Evolutionary conservation across 345 rosid species (phyloP).

Genomic region (Mangifera indica): DNA sequence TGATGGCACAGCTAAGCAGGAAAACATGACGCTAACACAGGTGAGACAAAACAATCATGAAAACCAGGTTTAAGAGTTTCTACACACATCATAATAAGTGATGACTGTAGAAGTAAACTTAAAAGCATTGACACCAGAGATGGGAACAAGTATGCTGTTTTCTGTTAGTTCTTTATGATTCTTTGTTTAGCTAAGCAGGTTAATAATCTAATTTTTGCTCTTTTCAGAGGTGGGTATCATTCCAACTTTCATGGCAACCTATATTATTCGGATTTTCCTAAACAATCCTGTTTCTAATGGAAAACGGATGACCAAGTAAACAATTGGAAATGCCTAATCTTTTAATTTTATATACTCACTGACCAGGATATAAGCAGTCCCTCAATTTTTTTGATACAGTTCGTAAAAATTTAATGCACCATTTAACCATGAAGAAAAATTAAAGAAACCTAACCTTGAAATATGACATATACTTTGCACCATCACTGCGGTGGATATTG

Average conservation of each 20-base stretch:
- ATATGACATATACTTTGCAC: conserved; percentile 87
- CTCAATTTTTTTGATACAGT: conserved; percentile 8
- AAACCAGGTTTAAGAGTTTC: not conserved
- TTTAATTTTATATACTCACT: conserved; percentile 8
- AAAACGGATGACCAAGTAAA: no score
- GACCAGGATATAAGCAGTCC: conserved; percentile 8
- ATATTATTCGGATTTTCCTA: not conserved
- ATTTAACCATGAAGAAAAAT: not conserved
- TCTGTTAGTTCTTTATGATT: no score
- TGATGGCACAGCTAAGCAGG: conserved; percentile 3
- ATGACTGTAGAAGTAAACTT: not conserved
- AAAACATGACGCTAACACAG: not conserved
- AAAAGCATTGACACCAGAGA: conserved; percentile 6
- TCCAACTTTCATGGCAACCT: not conserved
- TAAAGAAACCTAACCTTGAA: conserved; percentile 60
- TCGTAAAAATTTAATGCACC: not conserved
- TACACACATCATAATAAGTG: not conserved
- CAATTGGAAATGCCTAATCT: not conserved
- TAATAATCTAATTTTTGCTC: not conserved
- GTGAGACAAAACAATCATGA: not conserved
- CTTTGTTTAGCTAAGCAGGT: not conserved
- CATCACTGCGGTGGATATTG: conserved; percentile 59
- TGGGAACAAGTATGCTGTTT: no score
- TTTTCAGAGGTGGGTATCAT: not conserved
- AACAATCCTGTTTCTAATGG: not conserved